Base-by-base conservation (phyloP, 73 alveolate genomes). In the Blepharisma stoltei region DNA sequence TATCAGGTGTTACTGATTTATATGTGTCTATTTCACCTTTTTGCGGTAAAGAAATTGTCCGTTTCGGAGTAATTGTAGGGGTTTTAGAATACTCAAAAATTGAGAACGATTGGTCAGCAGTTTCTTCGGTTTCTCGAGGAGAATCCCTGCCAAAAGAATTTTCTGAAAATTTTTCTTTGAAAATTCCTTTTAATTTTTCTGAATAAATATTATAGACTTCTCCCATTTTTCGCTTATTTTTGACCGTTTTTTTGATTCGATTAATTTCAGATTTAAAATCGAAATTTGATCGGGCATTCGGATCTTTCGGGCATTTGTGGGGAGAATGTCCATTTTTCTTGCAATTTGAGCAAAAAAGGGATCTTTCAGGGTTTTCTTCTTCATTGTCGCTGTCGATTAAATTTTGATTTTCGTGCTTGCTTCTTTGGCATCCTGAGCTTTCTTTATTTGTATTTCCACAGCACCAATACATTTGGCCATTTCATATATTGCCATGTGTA, bases 401-500 rank as follows among this genome's bases (percentile, higher is more conserved):
- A 76, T 89, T 93, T 67, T 83, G 76, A 71, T 82, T 7, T 66
- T 85, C 93, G 69, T 89, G 95, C 81, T 89, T 89, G 41, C 85
- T 23, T 52, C 53, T 77, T 25, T 76, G 81, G 81, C 95, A 89
- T 6, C 95, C 95, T 5, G 65, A 89, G 18, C 83, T 83, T 7
- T 89, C 89, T 60, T 85, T 85, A 46, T 27, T 55, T 6, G 78
- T 81, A 20, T 88, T 83, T 6, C 95, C 95, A 21, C 95, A 89
- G 79, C 95, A 89, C 93, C 95, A 89, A 86, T 89, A 87, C 90
- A 78, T 81, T n/a, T 69, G 76, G 0, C 86, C 90, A 5, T 87
- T 82, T 38, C 71, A 87, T 54, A 67, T 84, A 4, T 47, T 8
- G 20, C 68, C 44, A 65, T 87, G 94, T 4, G 68, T 66, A 8